Evolutionary conservation across 2,329 filamentous ascomycete species (phyloP).

Genomic region (Massarina eburnea): DNA sequence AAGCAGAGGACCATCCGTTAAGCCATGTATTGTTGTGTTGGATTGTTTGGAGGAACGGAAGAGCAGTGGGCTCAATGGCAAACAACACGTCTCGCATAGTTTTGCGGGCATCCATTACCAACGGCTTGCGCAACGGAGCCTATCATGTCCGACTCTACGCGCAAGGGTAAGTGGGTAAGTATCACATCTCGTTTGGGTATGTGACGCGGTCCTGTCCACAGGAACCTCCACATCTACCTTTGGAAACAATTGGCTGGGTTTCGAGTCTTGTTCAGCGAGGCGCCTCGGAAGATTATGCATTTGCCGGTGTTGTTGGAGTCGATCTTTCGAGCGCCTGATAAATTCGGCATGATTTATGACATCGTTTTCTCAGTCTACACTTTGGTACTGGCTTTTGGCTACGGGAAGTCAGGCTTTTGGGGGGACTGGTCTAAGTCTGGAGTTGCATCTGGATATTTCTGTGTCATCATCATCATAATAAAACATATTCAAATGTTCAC

Average conservation of each 20-base stretch:
- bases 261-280: conserved; percentile 22
- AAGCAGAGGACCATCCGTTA: conserved; percentile 81
- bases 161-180: conserved; percentile 48
- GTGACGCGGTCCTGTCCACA: conserved; percentile 36
- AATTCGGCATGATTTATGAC: conserved; percentile 19
- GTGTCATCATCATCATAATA: background rate
- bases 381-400: no score
- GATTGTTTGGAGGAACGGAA: conserved; percentile 8
- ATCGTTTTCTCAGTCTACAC: background rate
- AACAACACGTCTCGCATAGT: conserved; percentile 9
- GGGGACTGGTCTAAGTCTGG: background rate
- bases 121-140: conserved; percentile 44
- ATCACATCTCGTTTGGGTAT: conserved; percentile 45
- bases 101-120: conserved; percentile 18
- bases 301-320: conserved; percentile 20
- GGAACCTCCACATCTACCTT: conserved; percentile 35
- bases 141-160: conserved; percentile 39
- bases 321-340: conserved; percentile 28
- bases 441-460: background rate
- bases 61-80: conserved; percentile 20
- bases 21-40: conserved; percentile 6
- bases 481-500: conserved; percentile 1
- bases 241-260: conserved; percentile 27
- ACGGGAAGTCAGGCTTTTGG: background rate
- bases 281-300: conserved; percentile 36